Evolutionary conservation across 2,329 filamentous ascomycete genomes (phyloP), one percentile per base, ranked within the genome.

Genomic region (Cryphonectria parasitica): DNA sequence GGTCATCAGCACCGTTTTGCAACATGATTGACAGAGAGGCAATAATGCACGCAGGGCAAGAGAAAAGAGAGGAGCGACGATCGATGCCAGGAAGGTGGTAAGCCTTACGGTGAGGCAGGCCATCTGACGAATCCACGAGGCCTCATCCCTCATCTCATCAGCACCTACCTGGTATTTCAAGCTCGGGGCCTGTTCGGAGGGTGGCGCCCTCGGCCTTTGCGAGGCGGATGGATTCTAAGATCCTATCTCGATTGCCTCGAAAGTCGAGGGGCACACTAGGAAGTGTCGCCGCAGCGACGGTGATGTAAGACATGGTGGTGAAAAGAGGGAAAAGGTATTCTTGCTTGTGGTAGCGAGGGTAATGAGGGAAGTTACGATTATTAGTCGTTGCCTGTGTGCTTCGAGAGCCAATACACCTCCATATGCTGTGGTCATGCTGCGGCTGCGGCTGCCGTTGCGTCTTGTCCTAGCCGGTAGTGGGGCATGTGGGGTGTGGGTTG

Each of bases 131-230:
- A 6, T 15, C 52, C 52, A 56, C 13, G 52, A 28, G 22, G n/a
- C 49, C 22, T 54, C n/a, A 6, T 45, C 17, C 43, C 17, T 45
- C 43, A 6, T 15, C n/a, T 3, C 25, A 39, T 28, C n/a, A 56
- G 25, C 13, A 45, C 61, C 31, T 64, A 64, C 61, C 61, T 41
- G 78, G 79, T 67, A 82, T 79, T 73, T 82, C 80, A 15, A 82
- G 78, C 77, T 83, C 88, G 1, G 85, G 88, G 3, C 88, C 88
- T 2, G 87, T 85, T 66, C 90, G 84, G n/a, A 92, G 79, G 13
- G 83, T 86, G n/a, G 90, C 90, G 36, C 89, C 88, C 3, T 83
- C 83, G 63, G 81, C 82, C 78, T 92, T 92, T 25, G 90, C 89
- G 36, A 80, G 74, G 49, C 80, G 82, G 74, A 92, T 89, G 69